Base-by-base conservation (phyloP, 1,284 basidiomycete species). In the Caloboletus inedulis region DNA sequence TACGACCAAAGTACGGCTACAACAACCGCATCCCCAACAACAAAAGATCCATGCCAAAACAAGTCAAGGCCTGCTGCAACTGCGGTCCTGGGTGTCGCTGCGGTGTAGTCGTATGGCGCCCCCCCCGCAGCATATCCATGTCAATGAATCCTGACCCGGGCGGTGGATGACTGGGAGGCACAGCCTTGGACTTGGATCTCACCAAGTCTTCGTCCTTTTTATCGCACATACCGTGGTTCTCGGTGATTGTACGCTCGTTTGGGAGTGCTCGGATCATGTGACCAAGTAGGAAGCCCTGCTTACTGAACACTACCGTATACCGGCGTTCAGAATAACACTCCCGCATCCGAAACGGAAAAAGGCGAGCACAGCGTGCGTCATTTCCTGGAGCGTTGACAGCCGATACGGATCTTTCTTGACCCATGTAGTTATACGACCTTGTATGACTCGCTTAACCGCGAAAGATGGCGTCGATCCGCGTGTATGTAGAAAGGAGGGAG, bases 61-160 rank as follows among this genome's bases (percentile, higher is more conserved):
- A 23, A 23, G 10, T 12, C 34, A 18, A n/a, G 10, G 7, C 14
- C 12, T 19, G 21, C n/a, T 34, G 31, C 12, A 43, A 43, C 58
- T 62, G 58, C 58, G 58, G 58, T 57, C 57, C 50, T 52, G 35
- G 4, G 4, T 16, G 21, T 21, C 47, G 23, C 13, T 7, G 13
- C 29, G 21, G 45, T 18, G 47, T n/a, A 2, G 12, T 27, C 7
- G 25, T 7, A 7, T 4, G 4, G 7, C n/a, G 43, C 5, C 7
- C 29, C 8, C 40, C 23, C 16, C 45, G n/a, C 45, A 49, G 27
- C 44, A 7, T n/a, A 10, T 16, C 19, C 45, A 18, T 19, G 27
- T 14, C 25, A 25, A 27, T 16, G 25, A n/a, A 47, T 3, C 18
- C 9, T 8, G 13, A 29, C 7, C n/a, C 3, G 44, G 40, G 21